Evolutionary conservation across 2,329 filamentous ascomycete species (phyloP), one percentile per base, ranked within the genome.

Genomic region (Alternaria brassicae): DNA sequence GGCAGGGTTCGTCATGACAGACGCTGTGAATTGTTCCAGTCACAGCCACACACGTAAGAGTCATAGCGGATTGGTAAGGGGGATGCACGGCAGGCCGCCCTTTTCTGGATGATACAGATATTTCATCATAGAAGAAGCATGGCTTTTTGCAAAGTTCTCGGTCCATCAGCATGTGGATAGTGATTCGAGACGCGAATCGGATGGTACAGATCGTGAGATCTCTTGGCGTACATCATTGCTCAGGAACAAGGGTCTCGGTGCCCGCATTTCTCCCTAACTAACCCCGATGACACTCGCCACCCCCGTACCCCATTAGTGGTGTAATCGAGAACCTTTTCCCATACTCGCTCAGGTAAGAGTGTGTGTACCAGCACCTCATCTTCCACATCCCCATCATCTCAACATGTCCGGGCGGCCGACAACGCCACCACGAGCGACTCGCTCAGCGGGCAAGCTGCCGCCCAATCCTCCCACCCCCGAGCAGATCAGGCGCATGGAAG

Each of bases 401-500:
- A 67, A 9, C 36, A 80, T 79, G 77, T 65, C 78, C 6, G 73
- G 77, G 41, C 74, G 81, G 40, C 81, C 81, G 10, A 77, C 79
- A 47, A 85, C 84, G 67, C 83, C 85, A 64, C 80, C 81, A 64
- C 78, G 63, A 66, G 77, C 60, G 71, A 78, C 64, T 54, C 71
- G 71, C 65, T 74, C 71, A 56, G 61, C 80, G 23, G 79, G 78
- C 45, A 75, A 76, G 47, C 72, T 80, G 32, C 78, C 82, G 32
- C 72, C 77, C 37, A 78, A 80, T 23, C 82, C 84, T 36, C 79
- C 86, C 32, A 88, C 86, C 2, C 85, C 86, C 9, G 86, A 89
- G 69, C 86, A 88, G 73, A 82, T 87, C 47, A 82, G 85, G 49
- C 82, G 81, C 65, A 86, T 87, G 75, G 94, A 97, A 86, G 88